Percentiles rank a stretch among this genome's conserved stretches.
Evolutionary conservation across 257 asterid species (phyloP).

Genomic region (Solanum chilense): DNA sequence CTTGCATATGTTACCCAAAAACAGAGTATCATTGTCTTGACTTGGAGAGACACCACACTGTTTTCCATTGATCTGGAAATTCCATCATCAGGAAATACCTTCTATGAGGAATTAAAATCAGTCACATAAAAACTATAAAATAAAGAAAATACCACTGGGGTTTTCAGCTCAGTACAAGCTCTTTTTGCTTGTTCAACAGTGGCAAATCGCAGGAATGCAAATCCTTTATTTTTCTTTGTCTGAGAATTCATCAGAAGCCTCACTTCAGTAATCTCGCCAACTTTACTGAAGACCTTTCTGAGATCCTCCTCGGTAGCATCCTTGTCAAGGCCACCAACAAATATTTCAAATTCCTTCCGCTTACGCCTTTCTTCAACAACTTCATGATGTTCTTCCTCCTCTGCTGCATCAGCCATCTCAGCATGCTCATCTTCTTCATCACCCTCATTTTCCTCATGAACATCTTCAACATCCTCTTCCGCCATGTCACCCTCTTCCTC

Average conservation of each 20-base stretch:
- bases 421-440: slow-evolving; percentile 56
- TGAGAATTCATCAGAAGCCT: slow-evolving; percentile 98
- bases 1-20: slow-evolving; percentile 91
- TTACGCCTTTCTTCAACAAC: slow-evolving; percentile 81
- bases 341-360: slow-evolving; percentile 90
- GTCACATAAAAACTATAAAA: slow-evolving; percentile 17
- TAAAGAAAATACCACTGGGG: slow-evolving; percentile 70
- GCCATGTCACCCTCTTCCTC: slow-evolving; percentile 59
- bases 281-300: slow-evolving; percentile 68
- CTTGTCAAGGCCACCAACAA: slow-evolving; percentile 97
- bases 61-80: slow-evolving; percentile 90
- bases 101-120: slow-evolving; percentile 10
- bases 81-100: slow-evolving; percentile 29
- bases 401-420: slow-evolving; percentile 61
- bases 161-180: slow-evolving; percentile 78
- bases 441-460: slow-evolving; percentile 52
- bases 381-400: slow-evolving; percentile 86
- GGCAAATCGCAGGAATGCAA: slow-evolving; percentile 95
- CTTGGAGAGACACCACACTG: slow-evolving; percentile 97
- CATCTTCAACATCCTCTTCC: slow-evolving; percentile 58
- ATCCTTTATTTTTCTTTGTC: slow-evolving; percentile 92
- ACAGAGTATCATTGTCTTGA: slow-evolving; percentile 95
- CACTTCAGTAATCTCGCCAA: slow-evolving; percentile 90
- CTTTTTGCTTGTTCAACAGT: slow-evolving; percentile 87
- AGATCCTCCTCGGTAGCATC: slow-evolving; percentile 95